Evolutionary conservation across 2,329 filamentous ascomycete species (phyloP), one percentile per base, ranked within the genome.

Genomic region (Epicoccum nigrum): DNA sequence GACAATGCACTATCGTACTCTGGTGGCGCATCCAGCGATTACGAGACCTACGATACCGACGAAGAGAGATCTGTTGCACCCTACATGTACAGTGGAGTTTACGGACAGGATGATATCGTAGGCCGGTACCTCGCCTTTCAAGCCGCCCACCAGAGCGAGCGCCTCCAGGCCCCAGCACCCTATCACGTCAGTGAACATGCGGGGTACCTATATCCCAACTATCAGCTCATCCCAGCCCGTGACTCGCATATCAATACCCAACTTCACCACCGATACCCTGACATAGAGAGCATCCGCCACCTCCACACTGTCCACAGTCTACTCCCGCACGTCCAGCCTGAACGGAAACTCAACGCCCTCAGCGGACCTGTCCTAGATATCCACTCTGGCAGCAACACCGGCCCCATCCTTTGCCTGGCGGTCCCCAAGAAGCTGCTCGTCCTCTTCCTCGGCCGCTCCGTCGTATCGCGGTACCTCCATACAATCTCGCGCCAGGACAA

Each of bases 281-380:
- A 63, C 44, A 56, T 55, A 25, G 62, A 64, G 15, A n/a, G 42
- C 2, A 60, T 64, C 39, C 62, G 62, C 48, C 58, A 58, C 41
- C 20, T 53, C 2, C 55, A 63, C 35, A 51, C 56, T 16, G 35
- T 65, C 3, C 48, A 51, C 17, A 50, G 27, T 16, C 21, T 65
- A 20, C 40, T 65, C 9, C 55, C 56, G 4, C 45, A 55, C 37
- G 46, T 65, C 6, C 44, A 56, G n/a, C 60, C 59, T 2, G 37
- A 55, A 13, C 54, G 59, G 4, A 56, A 46, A 7, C 21, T 58
- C 12, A 55, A 56, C 27, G 43, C 53, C 5, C 38, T 61, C 1
- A 20, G 38, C 1, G 53, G 59, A 1, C 57, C 33, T 0, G 7
- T 21, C 3, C 7, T 65, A 2, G 48, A 63, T 21, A 62, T 65